phyloP scores from a whole-genome alignment of 2,329 filamentous ascomycete species.

The Colletotrichum incanum region DNA sequence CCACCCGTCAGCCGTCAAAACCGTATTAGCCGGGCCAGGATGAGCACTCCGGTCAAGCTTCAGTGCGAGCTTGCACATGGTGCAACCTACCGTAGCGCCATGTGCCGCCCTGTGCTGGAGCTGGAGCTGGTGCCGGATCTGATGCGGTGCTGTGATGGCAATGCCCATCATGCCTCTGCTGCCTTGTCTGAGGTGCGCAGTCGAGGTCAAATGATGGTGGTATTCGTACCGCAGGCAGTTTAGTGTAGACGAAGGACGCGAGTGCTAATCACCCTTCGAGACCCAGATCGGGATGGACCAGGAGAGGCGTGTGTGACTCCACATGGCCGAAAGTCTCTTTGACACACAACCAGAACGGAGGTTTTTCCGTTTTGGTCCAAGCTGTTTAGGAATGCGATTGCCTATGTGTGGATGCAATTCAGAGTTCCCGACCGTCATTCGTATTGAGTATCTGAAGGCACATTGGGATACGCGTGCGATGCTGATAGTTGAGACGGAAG shows the following conservation, averaged over 20 bases:
- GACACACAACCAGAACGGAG: conserved; percentile 37
- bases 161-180: conserved; percentile 2
- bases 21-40: conserved; percentile 19
- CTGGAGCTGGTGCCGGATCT: not conserved
- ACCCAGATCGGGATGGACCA: conserved; percentile 38
- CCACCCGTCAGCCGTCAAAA: conserved; percentile 30
- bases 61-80: conserved; percentile 11
- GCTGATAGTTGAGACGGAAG: conserved; percentile 35
- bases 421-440: conserved; percentile 17
- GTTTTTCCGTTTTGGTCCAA: conserved; percentile 36
- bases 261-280: conserved; percentile 30
- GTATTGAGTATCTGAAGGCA: conserved; percentile 1
- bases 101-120: not conserved
- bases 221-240: conserved; percentile 1
- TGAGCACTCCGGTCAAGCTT: not conserved
- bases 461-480: conserved; percentile 4
- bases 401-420: conserved; percentile 12
- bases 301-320: conserved; percentile 31
- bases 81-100: conserved; percentile 12
- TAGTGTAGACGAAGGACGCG: conserved; percentile 22
- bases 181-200: conserved; percentile 1
- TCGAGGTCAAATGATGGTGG: conserved; percentile 8
- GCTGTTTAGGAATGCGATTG: conserved; percentile 37
- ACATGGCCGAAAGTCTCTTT: conserved; percentile 43
- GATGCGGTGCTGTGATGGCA: not conserved